Base-by-base conservation (phyloP, 257 asterid genomes). In the Jaltomata sinuosa region DNA sequence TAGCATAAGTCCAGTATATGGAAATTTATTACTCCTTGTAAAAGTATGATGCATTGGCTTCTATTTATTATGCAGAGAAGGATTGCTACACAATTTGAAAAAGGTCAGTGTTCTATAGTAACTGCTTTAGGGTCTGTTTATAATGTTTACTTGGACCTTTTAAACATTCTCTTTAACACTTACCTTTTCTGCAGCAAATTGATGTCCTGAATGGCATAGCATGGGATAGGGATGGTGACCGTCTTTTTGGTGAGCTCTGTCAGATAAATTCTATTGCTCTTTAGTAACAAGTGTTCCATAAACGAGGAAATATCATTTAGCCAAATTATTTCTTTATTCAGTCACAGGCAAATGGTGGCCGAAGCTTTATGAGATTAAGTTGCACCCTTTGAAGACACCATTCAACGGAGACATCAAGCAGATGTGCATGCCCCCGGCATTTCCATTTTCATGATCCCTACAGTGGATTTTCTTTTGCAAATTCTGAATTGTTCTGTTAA, bases 131-230 rank as follows among this genome's bases (percentile, higher is more conserved):
- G 31, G 49, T 62, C 9, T 62, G 42, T 2, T 32, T 62, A 29
- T 62, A 38, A 31, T 53, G 34, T 83, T 49, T 49, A 27, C 52
- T 49, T 85, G 38, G 82, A 50, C 67, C 77, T n/a, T 62, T 34
- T 14, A 8, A 36, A 25, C 50, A 86, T 45, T 83, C 89, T 89
- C 59, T 74, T 45, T 16, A 45, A 74, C 54, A 76, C 61, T 27
- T 25, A 3, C 36, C 7, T 76, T 47, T 27, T 49, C 59, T 5
- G 59, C 94, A 96, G 99, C 59, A 80, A 22, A 88, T 96, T 59
- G 97, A 93, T 89, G 98, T 94, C 71, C 79, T 96, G 85, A 96
- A 96, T 71, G 99, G 99, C 86, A 96, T 96, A 72, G 99, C 99
- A 40, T 96, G 98, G 98, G 98, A 96, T 85, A 72, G 76, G 83